Base-by-base conservation (phyloP, 768 basidiomycete genomes). In the Saitozyma sp. region DNA sequence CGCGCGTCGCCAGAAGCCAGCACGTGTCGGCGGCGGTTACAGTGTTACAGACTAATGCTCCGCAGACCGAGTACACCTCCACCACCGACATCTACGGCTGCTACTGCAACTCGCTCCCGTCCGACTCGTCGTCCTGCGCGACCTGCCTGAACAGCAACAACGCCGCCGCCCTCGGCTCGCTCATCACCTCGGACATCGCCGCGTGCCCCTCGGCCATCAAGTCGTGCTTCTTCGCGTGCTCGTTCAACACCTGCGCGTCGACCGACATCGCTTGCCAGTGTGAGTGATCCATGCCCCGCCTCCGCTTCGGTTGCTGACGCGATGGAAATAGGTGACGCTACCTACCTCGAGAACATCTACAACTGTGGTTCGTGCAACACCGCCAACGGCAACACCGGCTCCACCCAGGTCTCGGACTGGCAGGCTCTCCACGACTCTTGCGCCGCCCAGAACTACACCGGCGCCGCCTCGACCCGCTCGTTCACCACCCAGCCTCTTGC, bases 341-440 rank as follows among this genome's bases (percentile, higher is more conserved):
- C 66, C 10, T 75, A 75, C 74, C 71, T 78, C 61, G 56, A 72
- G 56, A 71, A 70, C 69, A 74, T 79, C 63, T 75, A 61, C 73
- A 73, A 76, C 72, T 78, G 78, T 64, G 78, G 64, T 14, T 67
- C 73, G 4, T 79, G 78, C 67, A 79, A 79, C 74, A 71, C 76
- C 42, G 73, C 66, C 52, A 78, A 79, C 69, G 66, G 65, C 51
- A 79, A 79, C 74, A 68, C 73, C 49, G 67, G 59, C 13, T 62
- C 71, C 11, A 79, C 78, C n/a, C 65, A 64, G 37, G n/a, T 78
- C 37, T 49, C 69, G 40, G 77, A 79, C 64, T 79, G 68, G 64
- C 42, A 77, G 14, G 58, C 68, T 48, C 70, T 79, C 40, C 62
- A 72, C 45, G 59, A 66, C 39, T 76, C 74, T 10, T 79, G 78